Evolutionary conservation across 352 stramenopile species (phyloP), one percentile per base, ranked within the genome.

Genomic region (Phytophthora cryptogea): DNA sequence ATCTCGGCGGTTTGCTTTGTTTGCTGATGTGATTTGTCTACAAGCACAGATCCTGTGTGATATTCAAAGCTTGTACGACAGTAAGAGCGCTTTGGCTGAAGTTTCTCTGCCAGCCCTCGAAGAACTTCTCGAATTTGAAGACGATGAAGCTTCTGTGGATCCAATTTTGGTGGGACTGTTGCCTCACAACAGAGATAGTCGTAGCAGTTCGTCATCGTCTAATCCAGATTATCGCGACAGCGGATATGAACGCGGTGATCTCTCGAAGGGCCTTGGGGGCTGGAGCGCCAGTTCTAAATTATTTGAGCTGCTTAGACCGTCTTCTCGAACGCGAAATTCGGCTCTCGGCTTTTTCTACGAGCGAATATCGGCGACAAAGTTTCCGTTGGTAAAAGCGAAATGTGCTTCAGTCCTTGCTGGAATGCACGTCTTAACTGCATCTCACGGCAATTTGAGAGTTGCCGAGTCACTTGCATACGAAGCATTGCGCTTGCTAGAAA

Each of bases 61-160:
- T 51, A 75, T 95, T 36, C 84, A 95, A 54, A 81, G 71, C 27
- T 62, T 94, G 23, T 91, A 86, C 32, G 78, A 89, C 37, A 90
- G 84, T 55, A 78, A 80, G n/a, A 95, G 86, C 47, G 79, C 79
- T 0, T 54, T 95, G 4, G 66, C 72, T 0, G 84, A 93, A 53
- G 72, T 74, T 16, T 72, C 76, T 6, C 77, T 95, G 9, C 83
- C 85, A 8, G 77, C 81, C 7, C 56, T 94, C 14, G 72, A 79
- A 5, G 82, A 93, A 54, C 58, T 92, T 14, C 74, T 93, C 2
- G 84, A 93, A 49, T 89, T 92, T 53, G 84, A 92, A 52, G 80
- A 91, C 7, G 84, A 93, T 16, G 82, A 91, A 28, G 69, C 68
- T 33, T 76, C 74, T 9, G 71, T 83, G 5, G 75, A 86, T n/a